Base-by-base conservation (phyloP, 1,284 basidiomycete species). In the Volvariella volvacea region DNA sequence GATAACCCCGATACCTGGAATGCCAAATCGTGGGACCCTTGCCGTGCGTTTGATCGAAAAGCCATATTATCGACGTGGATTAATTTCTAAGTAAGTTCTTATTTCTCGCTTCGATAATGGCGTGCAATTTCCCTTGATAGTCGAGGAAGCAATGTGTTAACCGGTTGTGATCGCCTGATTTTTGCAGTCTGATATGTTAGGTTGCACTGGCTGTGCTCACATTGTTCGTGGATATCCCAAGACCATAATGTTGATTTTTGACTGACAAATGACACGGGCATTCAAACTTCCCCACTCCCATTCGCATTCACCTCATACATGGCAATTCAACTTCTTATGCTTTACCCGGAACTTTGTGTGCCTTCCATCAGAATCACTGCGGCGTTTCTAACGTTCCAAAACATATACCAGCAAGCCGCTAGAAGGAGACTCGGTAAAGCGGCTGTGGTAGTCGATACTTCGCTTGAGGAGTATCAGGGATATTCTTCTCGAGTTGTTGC, bases 11-110 rank as follows among this genome's bases (percentile, higher is more conserved):
- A 31, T 14, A 30, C n/a, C 34, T 4, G 19, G 34, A 7, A 36
- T 16, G 12, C 8, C 21, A 68, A 66, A 66, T 70, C 38, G 61
- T 68, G 14, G 68, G 68, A 3, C 68, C 68, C 12, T 49, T 67
- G 6, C 50, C 70, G 14, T 70, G 68, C 51, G 62, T 52, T 64
- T 66, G 0, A 56, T 63, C 22, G 65, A 70, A 30, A 64, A 63
- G 40, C 68, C 68, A 1, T 62, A 58, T 39, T 70, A 70, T 47
- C 60, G 55, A 39, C 57, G 55, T 19, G 68, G 68, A 6, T 55
- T 71, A 2, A 55, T 64, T 33, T 56, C 62, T 19, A 58, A 63
- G 66, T 67, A 51, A 39, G 59, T 52, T 31, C 41, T 37, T 21
- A 3, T 43, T n/a, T n/a, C n/a, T n/a, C n/a, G n/a, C n/a, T n/a